phyloP scores from a whole-genome alignment of 2,329 filamentous ascomycete species.

The Gnomoniopsis sp. region DNA sequence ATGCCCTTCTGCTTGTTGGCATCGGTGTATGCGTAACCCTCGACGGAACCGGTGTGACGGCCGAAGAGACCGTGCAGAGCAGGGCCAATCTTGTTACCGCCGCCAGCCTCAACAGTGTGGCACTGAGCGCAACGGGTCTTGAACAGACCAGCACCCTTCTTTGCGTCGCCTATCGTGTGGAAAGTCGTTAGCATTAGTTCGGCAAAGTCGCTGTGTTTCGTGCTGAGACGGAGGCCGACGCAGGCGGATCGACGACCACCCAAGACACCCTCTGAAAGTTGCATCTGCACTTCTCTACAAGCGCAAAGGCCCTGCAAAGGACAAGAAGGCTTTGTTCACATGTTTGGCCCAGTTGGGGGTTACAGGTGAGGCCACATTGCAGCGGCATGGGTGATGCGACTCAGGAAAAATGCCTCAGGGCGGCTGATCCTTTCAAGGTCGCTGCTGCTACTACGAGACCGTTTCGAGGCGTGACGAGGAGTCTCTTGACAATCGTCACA shows the following conservation, averaged over 20 bases:
- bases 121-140: conserved; percentile 98
- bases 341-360: not conserved
- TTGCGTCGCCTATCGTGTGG: conserved; percentile 68
- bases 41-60: conserved; percentile 87
- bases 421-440: not conserved
- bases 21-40: conserved; percentile 96
- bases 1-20: conserved; percentile 99
- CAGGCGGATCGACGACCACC: not conserved
- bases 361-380: conserved; percentile 1
- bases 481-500: not conserved
- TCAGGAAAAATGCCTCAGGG: conserved; percentile 34
- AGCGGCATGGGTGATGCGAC: conserved; percentile 16
- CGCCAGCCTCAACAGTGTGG: conserved; percentile 89
- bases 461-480: conserved; percentile 22
- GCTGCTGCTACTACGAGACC: not conserved
- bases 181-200: conserved; percentile 2
- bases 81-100: conserved; percentile 97
- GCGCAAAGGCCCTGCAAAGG: not conserved
- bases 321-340: not conserved
- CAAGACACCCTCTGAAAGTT: not conserved
- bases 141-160: conserved; percentile 99
- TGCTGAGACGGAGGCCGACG: not conserved
- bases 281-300: not conserved
- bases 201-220: not conserved
- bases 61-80: conserved; percentile 97